Base-by-base conservation (phyloP, 371 early-diverging fungal genomes). In the Syncephalastrum contaminatum region DNA sequence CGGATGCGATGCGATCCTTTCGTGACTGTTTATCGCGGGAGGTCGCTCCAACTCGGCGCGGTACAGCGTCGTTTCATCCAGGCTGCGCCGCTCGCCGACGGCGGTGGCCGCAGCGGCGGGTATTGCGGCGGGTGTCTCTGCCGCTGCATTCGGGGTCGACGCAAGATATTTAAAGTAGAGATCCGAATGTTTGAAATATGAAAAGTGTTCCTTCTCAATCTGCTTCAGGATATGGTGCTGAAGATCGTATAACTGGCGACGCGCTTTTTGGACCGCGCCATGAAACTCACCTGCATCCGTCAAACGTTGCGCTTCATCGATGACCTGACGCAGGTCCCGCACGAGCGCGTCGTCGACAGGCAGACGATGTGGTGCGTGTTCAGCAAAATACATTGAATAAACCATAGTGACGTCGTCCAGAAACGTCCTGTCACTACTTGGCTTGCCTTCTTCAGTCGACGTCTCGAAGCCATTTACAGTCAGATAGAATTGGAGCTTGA, bases 401-500 rank as follows among this genome's bases (percentile, higher is more conserved):
- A 91, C 81, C 78, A 77, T 83, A 16, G 75, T 64, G 14, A 82
- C 81, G 53, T 86, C 84, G 21, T 84, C 74, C 14, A 84, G 68
- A 54, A 83, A 70, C 0, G 82, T 83, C 40, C 66, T 51, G 18
- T 62, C 64, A 39, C 50, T 46, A 43, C 58, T 3, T 40, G n/a
- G 20, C 6, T 52, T 18, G 24, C 51, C 50, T 25, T 46, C 50
- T 3, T 59, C 48, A 0, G 41, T 47, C 4, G 69, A 60, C 36
- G 68, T 81, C 24, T 83, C 75, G 27, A 92, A 78, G 1, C 89
- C 85, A 58, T 91, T 85, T 12, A 90, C 83, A 43, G 82, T 76
- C 14, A 92, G 60, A 89, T 89, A 93, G 55, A 89, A 91, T 58
- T 90, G 89, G 1, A 91, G 77, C 20, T 83, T 73, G 20, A 82